Evolutionary conservation across 2,329 filamentous ascomycete genomes (phyloP).

Genomic region (Apiospora malaysiana): DNA sequence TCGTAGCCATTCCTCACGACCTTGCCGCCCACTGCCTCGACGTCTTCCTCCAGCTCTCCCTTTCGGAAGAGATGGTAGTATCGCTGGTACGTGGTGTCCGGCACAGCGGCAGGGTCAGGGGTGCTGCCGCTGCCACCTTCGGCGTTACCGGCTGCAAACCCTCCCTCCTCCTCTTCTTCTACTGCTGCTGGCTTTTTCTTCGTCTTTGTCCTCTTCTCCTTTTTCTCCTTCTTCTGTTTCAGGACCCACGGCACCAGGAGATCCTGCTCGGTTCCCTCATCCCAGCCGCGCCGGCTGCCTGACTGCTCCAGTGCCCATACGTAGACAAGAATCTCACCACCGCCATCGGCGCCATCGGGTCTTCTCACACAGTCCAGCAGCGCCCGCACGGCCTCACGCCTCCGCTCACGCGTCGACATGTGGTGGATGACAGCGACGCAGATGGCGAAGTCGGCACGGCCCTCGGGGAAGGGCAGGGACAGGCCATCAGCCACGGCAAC

Average conservation of each 20-base stretch:
- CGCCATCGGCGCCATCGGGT: neutral
- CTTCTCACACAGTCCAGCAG: conserved; percentile 70
- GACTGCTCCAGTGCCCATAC: conserved; percentile 97
- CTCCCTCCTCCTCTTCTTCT: conserved; percentile 29
- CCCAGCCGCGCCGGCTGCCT: conserved; percentile 85
- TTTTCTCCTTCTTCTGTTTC: conserved; percentile 41
- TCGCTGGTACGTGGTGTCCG: conserved; percentile 73
- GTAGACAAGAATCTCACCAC: conserved; percentile 71
- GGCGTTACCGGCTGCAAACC: conserved; percentile 24
- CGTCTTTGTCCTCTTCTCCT: conserved; percentile 35
- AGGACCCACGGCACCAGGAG: conserved; percentile 96
- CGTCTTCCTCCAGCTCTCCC: conserved; percentile 85
- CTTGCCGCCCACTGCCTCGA: conserved; percentile 73
- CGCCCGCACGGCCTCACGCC: conserved; percentile 73
- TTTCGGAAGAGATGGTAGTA: conserved; percentile 94
- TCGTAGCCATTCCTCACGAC: conserved; percentile 88
- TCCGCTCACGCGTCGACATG: conserved; percentile 76
- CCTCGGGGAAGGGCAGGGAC: conserved; percentile 74
- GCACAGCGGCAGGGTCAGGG: conserved; percentile 3
- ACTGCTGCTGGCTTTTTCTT: conserved; percentile 22
- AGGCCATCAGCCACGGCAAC: conserved; percentile 83
- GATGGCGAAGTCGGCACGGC: conserved; percentile 78
- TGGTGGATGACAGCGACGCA: conserved; percentile 96
- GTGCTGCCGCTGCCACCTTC: neutral
- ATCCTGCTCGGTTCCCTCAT: conserved; percentile 83